Evolutionary conservation across 1,139 yeast genomes (phyloP), one percentile per base, ranked within the genome.

Genomic region (Geotrichum europaeum): DNA sequence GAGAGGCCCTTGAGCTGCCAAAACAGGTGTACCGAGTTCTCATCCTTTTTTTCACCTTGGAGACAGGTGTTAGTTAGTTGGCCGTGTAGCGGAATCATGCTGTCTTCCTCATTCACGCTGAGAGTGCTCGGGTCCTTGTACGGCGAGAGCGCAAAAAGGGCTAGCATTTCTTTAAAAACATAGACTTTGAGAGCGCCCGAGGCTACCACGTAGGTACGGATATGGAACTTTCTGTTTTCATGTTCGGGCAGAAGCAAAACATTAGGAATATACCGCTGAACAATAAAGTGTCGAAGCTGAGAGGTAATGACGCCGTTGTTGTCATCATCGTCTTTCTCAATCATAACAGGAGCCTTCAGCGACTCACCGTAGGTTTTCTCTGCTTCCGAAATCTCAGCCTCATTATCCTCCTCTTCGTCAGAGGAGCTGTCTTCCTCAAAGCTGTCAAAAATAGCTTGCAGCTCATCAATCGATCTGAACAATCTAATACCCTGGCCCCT

Each of bases 41-140:
- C 77, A 45, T 74, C 75, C 68, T 78, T 67, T 55, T 68, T 77
- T 60, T 68, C 79, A 25, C 82, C 84, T 73, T 94, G 98, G 53
- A 90, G 76, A 75, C 99, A 94, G 0, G 99, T 94, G 70, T 94
- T 94, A 45, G 99, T 94, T 67, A 94, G 78, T 72, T 94, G 99
- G 2, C 95, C 87, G 0, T 74, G 75, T 76, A 88, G 79, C 43
- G 80, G 79, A 7, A 64, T 61, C 1, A 68, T 70, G 18, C 71
- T 71, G 10, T 66, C 68, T 3, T 68, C 72, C 3, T 68, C 70
- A 2, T 63, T 66, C 20, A 61, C 60, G n/a, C 34, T 40, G 5
- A 13, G 30, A 1, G 52, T 28, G 12, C 50, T 36, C 2, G 87
- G 84, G 4, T 68, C 63, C 0, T 67, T 65, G 69, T 84, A 94